These are phyloP conservation scores for Leishmania mexicana DNA, from an alignment of 208 protist species.

Conservation along the genomic window DNA sequence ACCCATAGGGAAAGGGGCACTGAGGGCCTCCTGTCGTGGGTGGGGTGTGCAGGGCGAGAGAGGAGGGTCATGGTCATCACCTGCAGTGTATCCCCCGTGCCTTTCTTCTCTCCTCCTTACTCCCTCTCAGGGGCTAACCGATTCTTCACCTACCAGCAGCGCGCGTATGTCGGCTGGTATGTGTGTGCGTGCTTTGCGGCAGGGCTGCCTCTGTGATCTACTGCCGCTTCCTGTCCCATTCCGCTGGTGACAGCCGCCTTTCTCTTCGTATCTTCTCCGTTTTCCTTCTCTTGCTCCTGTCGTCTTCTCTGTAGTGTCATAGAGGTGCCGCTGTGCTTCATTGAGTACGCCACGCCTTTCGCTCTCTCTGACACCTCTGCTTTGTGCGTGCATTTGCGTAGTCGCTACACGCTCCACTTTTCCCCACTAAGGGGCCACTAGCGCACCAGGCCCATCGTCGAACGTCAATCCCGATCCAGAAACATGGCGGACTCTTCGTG, in stretches of 20 bases:
- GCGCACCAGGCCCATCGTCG: too few relatives aligned
- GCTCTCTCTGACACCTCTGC: neutral
- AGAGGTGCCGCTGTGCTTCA: neutral
- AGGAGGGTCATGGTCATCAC: neutral
- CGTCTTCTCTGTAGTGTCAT: neutral
- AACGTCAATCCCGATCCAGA: neutral
- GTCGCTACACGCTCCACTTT: neutral
- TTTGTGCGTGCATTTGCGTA: neutral
- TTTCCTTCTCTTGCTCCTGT: neutral
- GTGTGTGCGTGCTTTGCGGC: neutral
- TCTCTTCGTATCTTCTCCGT: neutral
- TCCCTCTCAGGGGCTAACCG: neutral
- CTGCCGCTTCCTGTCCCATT: too few relatives aligned
- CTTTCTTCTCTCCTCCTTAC: neutral
- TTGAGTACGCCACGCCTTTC: neutral
- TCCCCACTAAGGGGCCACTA: neutral
- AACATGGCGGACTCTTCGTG: constrained; percentile 8
- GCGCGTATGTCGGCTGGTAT: neutral
- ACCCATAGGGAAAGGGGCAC: neutral
- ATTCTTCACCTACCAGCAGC: neutral
- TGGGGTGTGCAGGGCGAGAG: neutral
- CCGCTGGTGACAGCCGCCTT: neutral
- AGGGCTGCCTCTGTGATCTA: neutral
- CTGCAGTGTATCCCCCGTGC: neutral
- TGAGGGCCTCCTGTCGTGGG: neutral